Percentiles rank a stretch among this genome's conserved stretches.
These are phyloP conservation scores for Fragaria iinumae DNA, from an alignment of 306 rosid species.

Conservation along the genomic window DNA sequence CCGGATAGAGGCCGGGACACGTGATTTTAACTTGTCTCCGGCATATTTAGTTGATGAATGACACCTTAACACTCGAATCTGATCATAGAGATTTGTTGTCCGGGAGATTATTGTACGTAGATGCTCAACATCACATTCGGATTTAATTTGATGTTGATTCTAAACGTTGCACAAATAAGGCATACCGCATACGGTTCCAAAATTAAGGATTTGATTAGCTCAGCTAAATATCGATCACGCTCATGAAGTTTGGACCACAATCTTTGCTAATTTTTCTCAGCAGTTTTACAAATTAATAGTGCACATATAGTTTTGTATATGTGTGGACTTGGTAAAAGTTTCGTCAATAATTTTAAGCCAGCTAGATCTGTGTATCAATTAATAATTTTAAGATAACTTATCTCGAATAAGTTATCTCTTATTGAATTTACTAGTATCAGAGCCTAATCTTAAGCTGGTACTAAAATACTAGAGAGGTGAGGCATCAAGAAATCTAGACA, in stretches of 20 bases:
- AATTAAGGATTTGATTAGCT: neutral
- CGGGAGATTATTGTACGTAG: neutral
- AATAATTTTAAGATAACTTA: too few relatives aligned
- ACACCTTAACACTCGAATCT: conserved; percentile 19
- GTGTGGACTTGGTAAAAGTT: too few relatives aligned
- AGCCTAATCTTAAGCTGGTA: too few relatives aligned
- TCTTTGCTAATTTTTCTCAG: too few relatives aligned
- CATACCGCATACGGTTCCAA: neutral
- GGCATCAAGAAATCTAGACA: too few relatives aligned
- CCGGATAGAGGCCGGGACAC: conserved; percentile 36
- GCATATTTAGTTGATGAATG: conserved; percentile 16
- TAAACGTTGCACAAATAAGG: neutral
- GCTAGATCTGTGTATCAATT: too few relatives aligned
- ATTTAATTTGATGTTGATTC: neutral
- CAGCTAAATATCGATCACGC: neutral
- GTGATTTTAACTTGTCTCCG: conserved; percentile 36
- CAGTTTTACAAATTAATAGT: neutral
- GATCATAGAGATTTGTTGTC: conserved; percentile 18
- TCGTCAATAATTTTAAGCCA: too few relatives aligned
- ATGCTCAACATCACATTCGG: neutral
- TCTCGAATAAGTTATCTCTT: too few relatives aligned
- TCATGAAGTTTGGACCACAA: neutral
- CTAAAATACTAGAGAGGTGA: too few relatives aligned
- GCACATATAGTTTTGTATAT: neutral
- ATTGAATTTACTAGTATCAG: too few relatives aligned